Base-by-base conservation (phyloP, 169 alveolate species). In the Plasmodium gallinaceum region DNA sequence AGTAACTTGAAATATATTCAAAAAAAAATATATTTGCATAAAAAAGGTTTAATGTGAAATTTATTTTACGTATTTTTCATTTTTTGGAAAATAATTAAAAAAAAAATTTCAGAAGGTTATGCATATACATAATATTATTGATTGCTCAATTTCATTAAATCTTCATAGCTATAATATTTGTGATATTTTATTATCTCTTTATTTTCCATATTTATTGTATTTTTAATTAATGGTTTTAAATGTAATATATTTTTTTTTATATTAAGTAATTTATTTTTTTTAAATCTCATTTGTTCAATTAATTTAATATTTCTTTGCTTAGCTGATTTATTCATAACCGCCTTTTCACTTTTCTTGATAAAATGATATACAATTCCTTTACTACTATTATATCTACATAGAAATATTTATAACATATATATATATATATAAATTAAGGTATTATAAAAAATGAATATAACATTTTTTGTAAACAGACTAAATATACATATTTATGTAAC, bases 351-450 rank as follows among this genome's bases (percentile, higher is more conserved):
- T 42, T 52, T 24, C 46, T 71, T 68, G 26, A 83, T 52, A 32
- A 83, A 83, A 62, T 83, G 83, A 39, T 83, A 83, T 37, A 83
- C 91, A 1, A 61, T 83, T 39, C 91, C 91, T 42, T 60, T 83
- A 42, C 37, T 54, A 18, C 83, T 57, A 54, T 83, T 83, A 42
- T 66, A 45, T n/a, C 91, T 83, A 72, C 60, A 32, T 43, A 39
- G 32, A 9, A 61, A 68, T 22, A 39, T 18, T 14, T n/a, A 26
- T 64, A 16, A 45, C 22, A 10, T 32, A 39, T 24, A 61, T 8
- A 9, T 42, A 14, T 68, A 58, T 22, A 39, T 1, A 54, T 51
- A 54, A 12, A 51, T 70, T 7, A 4, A 48, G n/a, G n/a, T n/a
- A n/a, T n/a, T n/a, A n/a, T n/a, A n/a, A n/a, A n/a, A n/a, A n/a